Conservation (phyloP, 345 rosid species). For the Chamaenerion angustifolium region DNA sequence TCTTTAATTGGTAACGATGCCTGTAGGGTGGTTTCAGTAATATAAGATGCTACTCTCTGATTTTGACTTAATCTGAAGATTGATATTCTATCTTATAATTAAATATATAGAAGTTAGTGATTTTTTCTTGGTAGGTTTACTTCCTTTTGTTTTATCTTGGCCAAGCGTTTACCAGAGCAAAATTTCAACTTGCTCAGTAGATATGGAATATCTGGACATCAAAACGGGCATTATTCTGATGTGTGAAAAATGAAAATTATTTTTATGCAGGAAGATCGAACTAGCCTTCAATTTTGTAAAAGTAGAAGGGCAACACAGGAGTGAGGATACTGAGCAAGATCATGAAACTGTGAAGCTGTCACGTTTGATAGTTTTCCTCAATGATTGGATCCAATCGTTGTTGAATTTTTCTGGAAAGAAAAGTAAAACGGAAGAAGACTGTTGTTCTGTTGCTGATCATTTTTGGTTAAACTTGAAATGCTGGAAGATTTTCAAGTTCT, state of each 20-base stretch:
- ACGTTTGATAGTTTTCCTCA: constrained; percentile 45
- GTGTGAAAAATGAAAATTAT: neutral
- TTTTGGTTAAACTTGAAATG: constrained; percentile 57
- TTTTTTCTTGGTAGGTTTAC: too few species aligned
- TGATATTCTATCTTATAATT: too few species aligned
- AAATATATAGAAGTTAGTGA: too few species aligned
- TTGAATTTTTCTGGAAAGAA: constrained; percentile 39
- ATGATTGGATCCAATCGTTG: constrained; percentile 61
- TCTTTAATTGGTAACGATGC: too few species aligned
- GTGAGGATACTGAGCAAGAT: constrained; percentile 24
- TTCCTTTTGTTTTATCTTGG: neutral
- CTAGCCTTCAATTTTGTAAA: constrained; percentile 39
- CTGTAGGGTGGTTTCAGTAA: too few species aligned
- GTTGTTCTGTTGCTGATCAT: constrained; percentile 9
- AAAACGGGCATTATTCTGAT: neutral
- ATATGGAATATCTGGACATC: too few species aligned
- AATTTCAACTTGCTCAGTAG: neutral
- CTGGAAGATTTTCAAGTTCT: constrained; percentile 67
- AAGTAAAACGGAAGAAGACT: constrained; percentile 12
- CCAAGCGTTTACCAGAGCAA: neutral
- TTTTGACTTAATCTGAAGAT: too few species aligned
- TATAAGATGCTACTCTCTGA: too few species aligned
- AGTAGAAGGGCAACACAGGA: constrained; percentile 15
- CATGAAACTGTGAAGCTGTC: constrained; percentile 46
- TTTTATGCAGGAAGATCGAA: constrained; percentile 66